Conservation (phyloP, 2,329 filamentous ascomycete genomes). For the Botrytis tulipae region DNA sequence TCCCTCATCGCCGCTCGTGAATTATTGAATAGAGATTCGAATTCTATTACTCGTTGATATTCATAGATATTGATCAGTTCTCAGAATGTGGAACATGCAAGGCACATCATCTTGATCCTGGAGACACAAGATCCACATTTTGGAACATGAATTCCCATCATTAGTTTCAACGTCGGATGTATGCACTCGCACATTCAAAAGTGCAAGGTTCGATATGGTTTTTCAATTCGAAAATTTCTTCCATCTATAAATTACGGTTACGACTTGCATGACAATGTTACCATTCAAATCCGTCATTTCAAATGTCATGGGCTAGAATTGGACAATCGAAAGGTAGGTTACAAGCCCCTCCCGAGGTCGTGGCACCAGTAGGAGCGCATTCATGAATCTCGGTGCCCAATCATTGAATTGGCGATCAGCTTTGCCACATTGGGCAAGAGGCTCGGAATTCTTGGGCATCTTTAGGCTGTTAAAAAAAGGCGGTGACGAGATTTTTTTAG, state of each 20-base stretch:
- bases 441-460: constrained; percentile 23
- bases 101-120: constrained; percentile 28
- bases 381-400: constrained; percentile 24
- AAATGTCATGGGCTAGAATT: constrained; percentile 14
- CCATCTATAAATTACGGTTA: constrained; percentile 16
- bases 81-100: constrained; percentile 20
- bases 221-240: constrained; percentile 10
- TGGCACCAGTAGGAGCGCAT: constrained; percentile 27
- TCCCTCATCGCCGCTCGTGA: constrained; percentile 72
- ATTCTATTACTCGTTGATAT: constrained; percentile 35
- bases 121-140: constrained; percentile 24
- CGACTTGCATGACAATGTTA: constrained; percentile 13
- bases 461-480: constrained; percentile 21
- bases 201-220: constrained; percentile 15
- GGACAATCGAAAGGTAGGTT: constrained; percentile 16
- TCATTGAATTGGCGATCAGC: constrained; percentile 19
- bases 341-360: constrained; percentile 22
- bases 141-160: constrained; percentile 6
- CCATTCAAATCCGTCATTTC: background rate
- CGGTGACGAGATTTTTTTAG: constrained; percentile 15
- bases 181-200: constrained; percentile 1
- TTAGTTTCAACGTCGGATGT: background rate
- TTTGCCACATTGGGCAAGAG: constrained; percentile 25
- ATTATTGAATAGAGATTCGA: constrained; percentile 37
- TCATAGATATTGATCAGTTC: constrained; percentile 17